phyloP scores from a whole-genome alignment of 129 eudicot genomes.

The Arctium minus region DNA sequence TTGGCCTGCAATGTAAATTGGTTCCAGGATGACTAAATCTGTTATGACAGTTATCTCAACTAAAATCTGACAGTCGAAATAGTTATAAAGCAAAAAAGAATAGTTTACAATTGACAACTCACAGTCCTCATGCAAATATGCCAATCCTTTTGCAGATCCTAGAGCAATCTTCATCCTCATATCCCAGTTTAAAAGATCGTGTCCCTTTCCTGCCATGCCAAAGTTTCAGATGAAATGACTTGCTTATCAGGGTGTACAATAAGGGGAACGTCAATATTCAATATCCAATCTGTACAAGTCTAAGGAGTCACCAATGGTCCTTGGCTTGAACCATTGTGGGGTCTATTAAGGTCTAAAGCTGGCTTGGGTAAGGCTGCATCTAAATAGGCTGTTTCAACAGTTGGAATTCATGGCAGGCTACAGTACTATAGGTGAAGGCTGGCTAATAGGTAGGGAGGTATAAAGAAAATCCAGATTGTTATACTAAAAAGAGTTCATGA shows the following conservation, averaged over 20 bases:
- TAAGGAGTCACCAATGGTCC: background rate
- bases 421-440: background rate
- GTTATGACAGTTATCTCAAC: background rate
- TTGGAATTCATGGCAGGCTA: background rate
- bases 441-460: background rate
- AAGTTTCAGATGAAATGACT: background rate
- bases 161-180: constrained; percentile 71
- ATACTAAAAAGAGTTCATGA: background rate
- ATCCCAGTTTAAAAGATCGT: constrained; percentile 49
- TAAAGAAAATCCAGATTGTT: background rate
- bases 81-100: background rate
- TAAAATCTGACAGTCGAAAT: background rate
- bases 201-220: constrained; percentile 47
- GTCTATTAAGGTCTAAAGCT: background rate
- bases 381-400: background rate
- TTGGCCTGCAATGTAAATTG: constrained; percentile 47
- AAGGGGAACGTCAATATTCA: background rate
- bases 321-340: background rate
- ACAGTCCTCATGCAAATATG: constrained; percentile 90
- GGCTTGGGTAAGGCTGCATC: background rate
- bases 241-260: constrained; percentile 9
- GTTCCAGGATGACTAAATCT: background rate
- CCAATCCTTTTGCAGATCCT: constrained; percentile 87
- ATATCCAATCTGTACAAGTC: background rate
- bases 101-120: constrained; percentile 32